phyloP scores from a whole-genome alignment of 345 rosid genomes.

The Syzygium aromaticum region DNA sequence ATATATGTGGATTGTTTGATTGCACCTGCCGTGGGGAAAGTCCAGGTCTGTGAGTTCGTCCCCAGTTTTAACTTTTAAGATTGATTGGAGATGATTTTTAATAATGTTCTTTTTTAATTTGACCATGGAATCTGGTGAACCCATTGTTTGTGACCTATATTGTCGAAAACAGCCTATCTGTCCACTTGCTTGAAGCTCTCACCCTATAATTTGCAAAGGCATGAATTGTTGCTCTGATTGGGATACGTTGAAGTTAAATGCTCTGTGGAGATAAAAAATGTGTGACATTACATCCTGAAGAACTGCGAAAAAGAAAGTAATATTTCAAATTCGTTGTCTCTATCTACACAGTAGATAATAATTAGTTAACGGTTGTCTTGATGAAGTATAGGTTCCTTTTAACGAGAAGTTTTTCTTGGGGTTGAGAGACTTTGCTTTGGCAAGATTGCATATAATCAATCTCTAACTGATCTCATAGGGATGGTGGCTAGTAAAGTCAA shows the following conservation, averaged over 20 bases:
- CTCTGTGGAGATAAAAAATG: not conserved
- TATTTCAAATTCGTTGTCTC: not conserved
- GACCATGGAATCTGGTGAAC: not conserved
- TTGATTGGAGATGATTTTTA: not conserved
- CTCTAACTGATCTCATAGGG: not conserved
- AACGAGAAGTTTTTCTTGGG: not conserved
- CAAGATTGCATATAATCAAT: not conserved
- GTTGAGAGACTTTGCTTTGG: accelerated
- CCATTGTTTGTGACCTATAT: not conserved
- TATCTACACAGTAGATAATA: not conserved
- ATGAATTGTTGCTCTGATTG: not conserved
- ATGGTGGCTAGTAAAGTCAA: not conserved
- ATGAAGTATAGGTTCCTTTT: not conserved
- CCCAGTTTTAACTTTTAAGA: not conserved
- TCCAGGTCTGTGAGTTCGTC: not conserved
- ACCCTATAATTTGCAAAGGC: not conserved
- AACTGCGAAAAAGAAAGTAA: not conserved
- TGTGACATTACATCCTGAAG: not conserved
- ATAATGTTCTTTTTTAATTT: not conserved
- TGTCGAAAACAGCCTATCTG: too few relatives aligned
- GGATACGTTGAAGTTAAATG: not conserved
- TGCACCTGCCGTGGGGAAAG: not conserved
- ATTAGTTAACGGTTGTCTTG: not conserved
- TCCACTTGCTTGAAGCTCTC: too few relatives aligned
- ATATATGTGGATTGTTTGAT: not conserved